Evolutionary conservation across 768 basidiomycete species (phyloP), one percentile per base, ranked within the genome.

Genomic region (Boletus reticulatus): DNA sequence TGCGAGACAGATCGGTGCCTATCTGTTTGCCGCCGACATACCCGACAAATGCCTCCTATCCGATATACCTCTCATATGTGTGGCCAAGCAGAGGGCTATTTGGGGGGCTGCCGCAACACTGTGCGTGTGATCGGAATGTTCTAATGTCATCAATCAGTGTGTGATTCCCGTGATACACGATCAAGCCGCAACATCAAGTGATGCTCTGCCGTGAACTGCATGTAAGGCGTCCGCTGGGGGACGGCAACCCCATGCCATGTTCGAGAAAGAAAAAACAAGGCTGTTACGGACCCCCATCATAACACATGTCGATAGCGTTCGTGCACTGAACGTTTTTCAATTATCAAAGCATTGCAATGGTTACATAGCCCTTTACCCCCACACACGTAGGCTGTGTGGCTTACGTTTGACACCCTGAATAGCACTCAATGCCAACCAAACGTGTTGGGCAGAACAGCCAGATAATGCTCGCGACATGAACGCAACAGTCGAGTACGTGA

Each of bases 331-430:
- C 29, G 27, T 22, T 56, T 53, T 60, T 36, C 56, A 64, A 62
- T 61, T 50, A 51, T 54, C 53, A 27, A 60, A 2, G 58, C 59
- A 43, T 55, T 55, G 34, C n/a, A n/a, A n/a, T n/a, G 10, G 11
- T 48, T 37, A 16, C 54, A 46, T 46, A 60, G 63, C 65, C 66
- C 63, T 57, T 6, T 55, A 42, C 66, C 56, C 66, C 43, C 52
- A 45, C 55, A 45, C 55, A 51, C 53, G 19, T 31, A 49, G 60
- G 67, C 67, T 69, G 66, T 67, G 62, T 39, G 34, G 55, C 58
- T 67, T 67, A 67, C 66, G 66, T 67, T 67, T 55, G 59, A 4
- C 48, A 67, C 62, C 67, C 66, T 69, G 56, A 59, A 61, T 48
- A 55, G 64, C 66, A 66, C 46, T 42, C 52, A 19, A 50, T 48